Evolutionary conservation across 169 alveolate genomes (phyloP).

Genomic region (Theileria annulata): DNA sequence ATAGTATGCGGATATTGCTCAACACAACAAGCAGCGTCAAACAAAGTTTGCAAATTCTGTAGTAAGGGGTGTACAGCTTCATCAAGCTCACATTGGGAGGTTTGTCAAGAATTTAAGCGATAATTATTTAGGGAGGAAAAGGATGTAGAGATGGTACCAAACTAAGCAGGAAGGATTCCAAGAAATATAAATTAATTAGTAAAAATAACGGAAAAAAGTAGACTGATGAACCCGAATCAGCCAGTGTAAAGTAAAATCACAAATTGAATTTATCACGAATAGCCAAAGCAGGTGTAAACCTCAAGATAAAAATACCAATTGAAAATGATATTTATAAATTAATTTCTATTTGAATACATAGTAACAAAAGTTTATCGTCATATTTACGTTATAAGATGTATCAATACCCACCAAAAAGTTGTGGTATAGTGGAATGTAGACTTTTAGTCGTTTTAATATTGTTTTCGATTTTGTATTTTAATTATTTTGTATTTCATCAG

Average conservation of each 20-base stretch:
- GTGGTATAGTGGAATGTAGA: neutral
- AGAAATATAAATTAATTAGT: constrained; percentile 64
- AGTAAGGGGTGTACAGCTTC: constrained; percentile 60
- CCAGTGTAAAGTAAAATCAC: neutral
- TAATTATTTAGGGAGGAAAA: constrained; percentile 70
- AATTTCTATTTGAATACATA: neutral
- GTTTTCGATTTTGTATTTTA: constrained; percentile 8
- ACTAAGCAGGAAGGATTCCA: constrained; percentile 74
- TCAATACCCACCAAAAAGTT: constrained; percentile 22
- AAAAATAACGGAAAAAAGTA: constrained; percentile 26
- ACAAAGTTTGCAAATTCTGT: constrained; percentile 65
- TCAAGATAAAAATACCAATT: neutral
- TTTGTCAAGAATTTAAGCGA: neutral
- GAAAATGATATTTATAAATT: neutral
- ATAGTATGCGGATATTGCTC: constrained; percentile 87
- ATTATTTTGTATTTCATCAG: neutral
- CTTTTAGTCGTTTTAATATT: neutral
- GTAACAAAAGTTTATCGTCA: neutral
- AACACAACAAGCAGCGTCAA: constrained; percentile 75
- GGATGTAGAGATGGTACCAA: constrained; percentile 76
- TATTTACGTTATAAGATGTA: neutral
- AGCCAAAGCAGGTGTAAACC: neutral
- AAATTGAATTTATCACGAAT: too few species aligned
- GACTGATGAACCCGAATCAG: neutral
- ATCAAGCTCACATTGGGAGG: constrained; percentile 68